Evolutionary conservation across 2,329 filamentous ascomycete species (phyloP).

Genomic region (Alternaria sp.): DNA sequence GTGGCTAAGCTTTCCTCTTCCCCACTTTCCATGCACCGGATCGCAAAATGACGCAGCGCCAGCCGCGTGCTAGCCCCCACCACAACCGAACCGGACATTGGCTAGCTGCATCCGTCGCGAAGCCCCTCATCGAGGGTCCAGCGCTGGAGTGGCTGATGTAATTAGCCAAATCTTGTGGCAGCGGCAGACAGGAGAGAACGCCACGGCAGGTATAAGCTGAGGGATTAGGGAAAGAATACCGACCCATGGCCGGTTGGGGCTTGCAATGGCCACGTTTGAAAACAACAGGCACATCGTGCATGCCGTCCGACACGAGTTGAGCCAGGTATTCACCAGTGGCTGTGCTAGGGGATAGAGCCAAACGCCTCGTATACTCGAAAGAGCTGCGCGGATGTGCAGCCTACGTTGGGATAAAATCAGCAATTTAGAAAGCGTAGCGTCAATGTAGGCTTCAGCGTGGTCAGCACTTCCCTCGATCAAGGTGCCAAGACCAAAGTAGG

Average conservation of each 20-base stretch:
- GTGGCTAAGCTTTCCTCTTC: slow-evolving; percentile 33
- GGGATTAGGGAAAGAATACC: slow-evolving; percentile 6
- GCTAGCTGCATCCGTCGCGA: slow-evolving; percentile 14
- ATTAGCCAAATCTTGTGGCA: slow-evolving; percentile 25
- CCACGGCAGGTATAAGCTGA: slow-evolving; percentile 9
- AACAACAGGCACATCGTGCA: not conserved
- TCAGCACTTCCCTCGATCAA: not conserved
- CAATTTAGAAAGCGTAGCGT: not conserved
- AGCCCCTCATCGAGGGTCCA: slow-evolving; percentile 4
- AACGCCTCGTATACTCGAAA: not conserved
- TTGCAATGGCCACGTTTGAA: not conserved
- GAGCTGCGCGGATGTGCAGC: not conserved
- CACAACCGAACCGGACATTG: slow-evolving; percentile 9
- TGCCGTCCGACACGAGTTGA: slow-evolving; percentile 16
- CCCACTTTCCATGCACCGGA: slow-evolving; percentile 25
- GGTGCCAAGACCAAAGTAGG: not conserved
- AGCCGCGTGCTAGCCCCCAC: slow-evolving; percentile 23
- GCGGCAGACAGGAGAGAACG: slow-evolving; percentile 8
- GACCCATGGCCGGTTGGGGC: slow-evolving; percentile 4
- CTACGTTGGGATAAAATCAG: not conserved
- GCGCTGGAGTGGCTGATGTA: slow-evolving; percentile 13
- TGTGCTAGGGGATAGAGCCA: slow-evolving; percentile 18
- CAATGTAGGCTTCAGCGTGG: not conserved
- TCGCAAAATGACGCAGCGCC: slow-evolving; percentile 35
- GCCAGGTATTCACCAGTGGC: slow-evolving; percentile 13